Percentiles rank a stretch among this genome's conserved stretches.
These are phyloP conservation scores for Candida loeiensis DNA, from an alignment of 805 yeast species.

Conservation along the genomic window DNA sequence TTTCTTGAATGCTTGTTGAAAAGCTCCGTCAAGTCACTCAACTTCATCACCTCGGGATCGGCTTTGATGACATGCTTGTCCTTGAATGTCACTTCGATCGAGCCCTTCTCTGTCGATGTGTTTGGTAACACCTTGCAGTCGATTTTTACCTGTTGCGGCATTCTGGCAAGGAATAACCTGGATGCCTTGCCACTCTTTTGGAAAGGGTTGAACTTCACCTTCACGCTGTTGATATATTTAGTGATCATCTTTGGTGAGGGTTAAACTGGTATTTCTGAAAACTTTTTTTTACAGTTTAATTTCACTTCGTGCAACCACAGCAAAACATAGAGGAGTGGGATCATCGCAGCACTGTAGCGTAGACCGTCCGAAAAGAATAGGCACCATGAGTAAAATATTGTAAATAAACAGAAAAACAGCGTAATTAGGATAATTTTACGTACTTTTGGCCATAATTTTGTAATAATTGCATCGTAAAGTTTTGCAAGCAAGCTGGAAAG, in stretches of 20 bases:
- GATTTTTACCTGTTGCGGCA: slow-evolving; percentile 73
- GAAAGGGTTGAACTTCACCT: slow-evolving; percentile 76
- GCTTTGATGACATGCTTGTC: slow-evolving; percentile 70
- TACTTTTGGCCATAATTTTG: too few relatives aligned
- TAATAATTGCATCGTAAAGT: too few relatives aligned
- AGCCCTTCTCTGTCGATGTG: slow-evolving; percentile 47
- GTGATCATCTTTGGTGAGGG: slow-evolving; percentile 64
- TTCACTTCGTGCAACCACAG: too few relatives aligned
- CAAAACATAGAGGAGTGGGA: too few relatives aligned
- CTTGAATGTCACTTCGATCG: slow-evolving; percentile 70
- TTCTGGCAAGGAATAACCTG: slow-evolving; percentile 70
- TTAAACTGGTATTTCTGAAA: slow-evolving; percentile 1
- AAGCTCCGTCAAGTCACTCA: slow-evolving; percentile 67
- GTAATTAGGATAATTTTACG: too few relatives aligned
- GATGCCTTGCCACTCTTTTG: slow-evolving; percentile 64
- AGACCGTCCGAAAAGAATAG: too few relatives aligned
- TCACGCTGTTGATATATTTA: slow-evolving; percentile 76
- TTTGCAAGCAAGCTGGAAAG: too few relatives aligned
- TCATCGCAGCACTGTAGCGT: too few relatives aligned
- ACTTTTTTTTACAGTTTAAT: slow-evolving; percentile 6
- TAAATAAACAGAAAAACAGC: too few relatives aligned
- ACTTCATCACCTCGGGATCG: slow-evolving; percentile 56
- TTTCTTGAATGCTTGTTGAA: slow-evolving; percentile 83
- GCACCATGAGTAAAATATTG: too few relatives aligned
- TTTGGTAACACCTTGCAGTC: slow-evolving; percentile 58